Base-by-base conservation (phyloP, 352 stramenopile species). In the Globisporangium rhizosaccharum region DNA sequence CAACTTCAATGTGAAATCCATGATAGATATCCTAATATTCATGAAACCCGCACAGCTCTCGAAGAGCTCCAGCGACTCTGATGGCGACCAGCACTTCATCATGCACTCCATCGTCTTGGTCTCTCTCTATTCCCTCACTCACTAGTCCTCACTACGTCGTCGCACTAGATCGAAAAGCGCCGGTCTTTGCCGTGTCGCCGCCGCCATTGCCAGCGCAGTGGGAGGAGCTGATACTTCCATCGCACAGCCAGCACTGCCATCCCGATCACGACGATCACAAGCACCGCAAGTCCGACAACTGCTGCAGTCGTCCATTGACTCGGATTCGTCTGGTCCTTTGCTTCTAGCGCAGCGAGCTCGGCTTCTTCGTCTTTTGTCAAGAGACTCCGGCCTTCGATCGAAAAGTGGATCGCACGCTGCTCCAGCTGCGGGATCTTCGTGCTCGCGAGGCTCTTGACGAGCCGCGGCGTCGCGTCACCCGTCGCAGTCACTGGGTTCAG, bases 391-490 rank as follows among this genome's bases (percentile, higher is more conserved):
- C 79, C 81, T 71, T 89, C 79, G 51, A 91, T 91, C 20, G 81
- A 91, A 65, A 84, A 88, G 3, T 79, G 65, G 51, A 91, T 89
- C 30, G 81, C 79, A 14, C 86, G 72, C 48, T 84, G 71, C 63
- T 91, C 81, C 23, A 85, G 66, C 36, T 67, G 51, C 11, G 68
- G 48, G 48, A 81, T 87, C 44, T 77, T 75, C 0, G 79, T 87
- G 20, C 64, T 68, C 28, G 71, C 68, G 15, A 91, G 65, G 53
- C 72, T 88, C 33, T 86, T 56, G 51, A 81, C 72, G 37, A 82
- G 36, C 26, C 71, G 73, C 28, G 79, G 79, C 37, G 79, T 87
- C 12, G 50, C 52, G 44, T 68, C 67, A 0, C 79, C 77, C 17
- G 75, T 62, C 14, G 62, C 65, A 3, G 76, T 72, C 57, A 69